Base-by-base conservation (phyloP, 2,329 filamentous ascomycete genomes). In the Venturia oleaginea region DNA sequence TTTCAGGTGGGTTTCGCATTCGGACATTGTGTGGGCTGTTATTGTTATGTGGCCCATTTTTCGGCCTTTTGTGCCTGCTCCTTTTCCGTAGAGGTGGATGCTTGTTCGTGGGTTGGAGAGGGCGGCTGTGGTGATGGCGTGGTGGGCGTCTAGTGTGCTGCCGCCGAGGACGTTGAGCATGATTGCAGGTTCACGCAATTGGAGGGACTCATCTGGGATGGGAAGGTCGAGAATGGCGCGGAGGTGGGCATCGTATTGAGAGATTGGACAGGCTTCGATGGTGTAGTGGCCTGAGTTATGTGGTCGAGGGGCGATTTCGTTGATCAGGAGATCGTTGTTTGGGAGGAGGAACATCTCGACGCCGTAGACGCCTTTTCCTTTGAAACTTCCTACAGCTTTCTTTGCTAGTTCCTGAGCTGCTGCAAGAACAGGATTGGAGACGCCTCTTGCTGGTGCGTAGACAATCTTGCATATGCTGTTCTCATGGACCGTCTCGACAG, bases 271-370 rank as follows among this genome's bases (percentile, higher is more conserved):
- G 4, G 91, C 90, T 78, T 99, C 93, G 68, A 97, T 97, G 2
- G 90, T 96, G 77, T 92, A 93, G 76, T 97, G 94, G 0, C 94
- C 94, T 0, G 91, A 95, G 78, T 97, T 97, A 77, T 97, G 92
- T 61, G 85, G 84, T 46, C 91, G 83, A 15, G 90, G 91, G 0
- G 91, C 91, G 67, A 95, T 88, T 76, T 96, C 92, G 75, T 96
- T 96, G 70, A 97, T 83, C 65, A 95, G 77, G 1, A 96, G 81
- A 1, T 79, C 79, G 65, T 82, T 85, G 70, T 94, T 86, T 60
- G 86, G 78, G 13, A 92, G 83, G 3, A 97, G 77, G 77, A 99
- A 99, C 86, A 97, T 90, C 77, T 99, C 94, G 0, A 97, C 93
- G 0, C 93, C 94, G 75, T 97, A 99, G 38, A 96, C 90, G 68